Percentiles rank a stretch among this genome's conserved stretches.
Evolutionary conservation across 73 alveolate genomes (phyloP).

Genomic region (Paramecium sexaurelia): DNA sequence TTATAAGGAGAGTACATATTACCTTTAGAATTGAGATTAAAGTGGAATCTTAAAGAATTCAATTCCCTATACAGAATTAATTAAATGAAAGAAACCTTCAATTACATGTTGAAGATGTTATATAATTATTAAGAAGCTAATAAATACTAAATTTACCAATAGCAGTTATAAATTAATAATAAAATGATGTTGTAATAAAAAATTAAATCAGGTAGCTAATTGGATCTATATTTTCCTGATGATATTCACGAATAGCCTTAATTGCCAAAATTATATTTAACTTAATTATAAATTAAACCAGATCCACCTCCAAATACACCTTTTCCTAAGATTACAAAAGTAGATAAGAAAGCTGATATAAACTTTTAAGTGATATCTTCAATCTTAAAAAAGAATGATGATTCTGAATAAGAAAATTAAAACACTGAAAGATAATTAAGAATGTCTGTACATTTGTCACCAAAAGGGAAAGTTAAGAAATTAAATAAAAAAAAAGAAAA

Average conservation of each 20-base stretch:
- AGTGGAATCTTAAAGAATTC: slow-evolving; percentile 32
- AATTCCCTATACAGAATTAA: background rate
- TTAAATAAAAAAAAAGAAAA: background rate
- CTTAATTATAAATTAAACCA: background rate
- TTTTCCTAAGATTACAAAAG: background rate
- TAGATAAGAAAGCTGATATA: background rate
- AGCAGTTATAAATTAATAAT: background rate
- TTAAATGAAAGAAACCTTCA: background rate
- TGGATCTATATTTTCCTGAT: background rate
- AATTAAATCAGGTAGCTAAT: background rate
- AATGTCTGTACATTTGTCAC: background rate
- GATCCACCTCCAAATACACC: slow-evolving; percentile 15
- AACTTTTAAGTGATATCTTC: background rate
- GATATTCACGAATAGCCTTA: background rate
- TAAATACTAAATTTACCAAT: background rate
- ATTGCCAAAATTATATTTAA: background rate
- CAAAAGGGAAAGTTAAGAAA: background rate
- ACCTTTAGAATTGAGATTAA: background rate
- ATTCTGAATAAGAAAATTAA: background rate
- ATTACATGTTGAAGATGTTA: background rate
- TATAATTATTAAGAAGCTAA: slow-evolving; percentile 37
- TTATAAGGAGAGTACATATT: background rate
- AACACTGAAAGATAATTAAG: background rate
- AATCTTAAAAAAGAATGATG: background rate
- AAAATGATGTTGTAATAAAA: background rate